Evolutionary conservation across 148 eudicot genomes (phyloP).

Genomic region (Dysphania ambrosioides): DNA sequence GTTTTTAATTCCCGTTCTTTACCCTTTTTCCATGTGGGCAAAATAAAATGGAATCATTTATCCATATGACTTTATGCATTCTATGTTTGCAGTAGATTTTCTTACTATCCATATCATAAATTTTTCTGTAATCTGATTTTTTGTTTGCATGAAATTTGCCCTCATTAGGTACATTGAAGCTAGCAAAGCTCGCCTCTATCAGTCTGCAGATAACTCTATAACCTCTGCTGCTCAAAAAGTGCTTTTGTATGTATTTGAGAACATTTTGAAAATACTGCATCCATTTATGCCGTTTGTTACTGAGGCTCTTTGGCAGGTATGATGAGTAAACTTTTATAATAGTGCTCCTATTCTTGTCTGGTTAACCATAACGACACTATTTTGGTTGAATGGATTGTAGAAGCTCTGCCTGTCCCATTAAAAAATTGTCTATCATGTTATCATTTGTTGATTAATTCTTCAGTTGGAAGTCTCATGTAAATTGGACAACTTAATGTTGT

Average conservation of each 20-base stretch:
- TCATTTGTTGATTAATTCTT: neutral
- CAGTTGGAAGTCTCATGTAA: neutral
- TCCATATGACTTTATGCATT: neutral
- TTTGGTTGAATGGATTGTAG: neutral
- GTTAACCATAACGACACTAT: neutral
- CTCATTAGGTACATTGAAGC: slow-evolving; percentile 88
- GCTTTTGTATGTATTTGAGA: slow-evolving; percentile 81
- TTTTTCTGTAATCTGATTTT: neutral
- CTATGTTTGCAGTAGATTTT: neutral
- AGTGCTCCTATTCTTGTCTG: neutral
- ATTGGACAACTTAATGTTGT: neutral
- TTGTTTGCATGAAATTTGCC: neutral
- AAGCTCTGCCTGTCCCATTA: neutral
- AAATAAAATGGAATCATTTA: too few species aligned
- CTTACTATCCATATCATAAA: neutral
- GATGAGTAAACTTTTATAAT: neutral
- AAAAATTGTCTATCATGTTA: neutral
- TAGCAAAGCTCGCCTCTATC: slow-evolving; percentile 90
- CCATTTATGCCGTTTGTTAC: slow-evolving; percentile 99
- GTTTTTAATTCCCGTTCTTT: too few species aligned
- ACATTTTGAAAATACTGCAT: slow-evolving; percentile 77
- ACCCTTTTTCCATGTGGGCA: too few species aligned
- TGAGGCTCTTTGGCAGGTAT: slow-evolving; percentile 98
- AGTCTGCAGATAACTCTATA: slow-evolving; percentile 46
- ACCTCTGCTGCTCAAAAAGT: slow-evolving; percentile 70